Percentiles rank a stretch among this genome's conserved stretches.
Conservation (phyloP, 768 basidiomycete species). For the Candolleomyces efflorescens region DNA sequence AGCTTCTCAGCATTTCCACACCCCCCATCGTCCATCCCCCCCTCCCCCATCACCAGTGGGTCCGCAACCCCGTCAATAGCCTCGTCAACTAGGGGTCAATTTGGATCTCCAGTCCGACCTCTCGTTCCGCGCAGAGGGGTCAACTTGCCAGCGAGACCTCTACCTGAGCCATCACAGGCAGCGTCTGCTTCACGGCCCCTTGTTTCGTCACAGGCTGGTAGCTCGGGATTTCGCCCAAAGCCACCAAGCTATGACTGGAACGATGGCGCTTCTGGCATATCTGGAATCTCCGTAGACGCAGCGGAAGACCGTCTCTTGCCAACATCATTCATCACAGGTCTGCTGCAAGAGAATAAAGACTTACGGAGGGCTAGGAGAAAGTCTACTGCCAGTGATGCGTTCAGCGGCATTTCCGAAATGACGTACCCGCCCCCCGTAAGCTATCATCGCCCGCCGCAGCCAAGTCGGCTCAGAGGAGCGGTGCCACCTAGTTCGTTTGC, state of each 20-base stretch:
- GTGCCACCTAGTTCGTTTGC: constrained; percentile 34
- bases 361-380: constrained; percentile 22
- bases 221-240: too few species aligned
- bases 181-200: background rate
- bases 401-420: constrained; percentile 51
- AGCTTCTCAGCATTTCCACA: constrained; percentile 52
- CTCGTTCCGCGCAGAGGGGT: constrained; percentile 16
- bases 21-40: constrained; percentile 45
- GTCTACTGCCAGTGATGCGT: constrained; percentile 35
- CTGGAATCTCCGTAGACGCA: constrained; percentile 38
- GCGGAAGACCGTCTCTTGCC: constrained; percentile 54
- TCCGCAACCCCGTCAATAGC: constrained; percentile 9
- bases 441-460: constrained; percentile 8
- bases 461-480: constrained; percentile 18
- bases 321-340: constrained; percentile 57
- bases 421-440: constrained; percentile 43
- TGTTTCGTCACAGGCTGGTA: too few species aligned
- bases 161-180: background rate
- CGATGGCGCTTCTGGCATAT: constrained; percentile 44
- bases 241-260: constrained; percentile 44
- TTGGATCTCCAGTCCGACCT: constrained; percentile 21
- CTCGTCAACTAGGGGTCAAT: constrained; percentile 4
- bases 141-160: background rate
- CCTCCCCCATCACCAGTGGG: constrained; percentile 33
- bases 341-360: constrained; percentile 43